Percentiles rank a stretch among this genome's conserved stretches.
Evolutionary conservation across 108 stramenopile species (phyloP).

Genomic region (Skeletonema menzelii): DNA sequence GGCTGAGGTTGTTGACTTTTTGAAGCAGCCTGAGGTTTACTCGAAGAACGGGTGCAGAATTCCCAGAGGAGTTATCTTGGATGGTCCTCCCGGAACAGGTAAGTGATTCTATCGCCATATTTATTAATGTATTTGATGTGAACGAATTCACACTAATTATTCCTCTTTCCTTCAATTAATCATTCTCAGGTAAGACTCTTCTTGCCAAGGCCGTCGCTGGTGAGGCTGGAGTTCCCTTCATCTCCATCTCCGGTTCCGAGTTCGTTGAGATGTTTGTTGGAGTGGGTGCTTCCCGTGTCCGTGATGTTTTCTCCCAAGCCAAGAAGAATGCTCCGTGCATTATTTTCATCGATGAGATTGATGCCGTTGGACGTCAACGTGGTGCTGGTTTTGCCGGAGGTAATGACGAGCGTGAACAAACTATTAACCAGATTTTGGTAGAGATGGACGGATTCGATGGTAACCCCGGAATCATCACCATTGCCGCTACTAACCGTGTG

Average conservation of each 20-base stretch:
- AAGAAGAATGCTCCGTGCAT: slow-evolving; percentile 98
- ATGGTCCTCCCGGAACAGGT: slow-evolving; percentile 99
- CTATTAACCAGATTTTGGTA: slow-evolving; percentile 98
- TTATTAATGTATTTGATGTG: too few relatives aligned
- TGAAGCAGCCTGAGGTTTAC: slow-evolving; percentile 91
- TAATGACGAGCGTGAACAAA: slow-evolving; percentile 96
- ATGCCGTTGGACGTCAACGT: slow-evolving; percentile 93
- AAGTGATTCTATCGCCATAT: slow-evolving; percentile 52
- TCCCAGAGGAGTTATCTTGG: slow-evolving; percentile 93
- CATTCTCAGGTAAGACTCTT: slow-evolving; percentile 78
- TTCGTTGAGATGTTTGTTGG: slow-evolving; percentile 99
- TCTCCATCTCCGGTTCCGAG: slow-evolving; percentile 98
- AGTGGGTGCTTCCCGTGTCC: slow-evolving; percentile 98
- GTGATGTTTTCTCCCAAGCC: slow-evolving; percentile 99
- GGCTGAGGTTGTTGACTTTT: slow-evolving; percentile 95
- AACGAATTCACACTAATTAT: too few relatives aligned
- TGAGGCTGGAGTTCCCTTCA: slow-evolving; percentile 99
- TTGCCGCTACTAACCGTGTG: slow-evolving; percentile 98
- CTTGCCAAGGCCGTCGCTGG: slow-evolving; percentile 98
- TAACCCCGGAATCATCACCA: slow-evolving; percentile 92
- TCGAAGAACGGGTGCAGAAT: slow-evolving; percentile 85
- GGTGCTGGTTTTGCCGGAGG: slow-evolving; percentile 90
- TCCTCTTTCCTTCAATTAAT: too few relatives aligned
- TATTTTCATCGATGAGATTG: slow-evolving; percentile 99
- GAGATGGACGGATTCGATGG: slow-evolving; percentile 98